These are phyloP conservation scores for Berberis thunbergii DNA, from an alignment of 164 flowering plant species.

Conservation along the genomic window DNA sequence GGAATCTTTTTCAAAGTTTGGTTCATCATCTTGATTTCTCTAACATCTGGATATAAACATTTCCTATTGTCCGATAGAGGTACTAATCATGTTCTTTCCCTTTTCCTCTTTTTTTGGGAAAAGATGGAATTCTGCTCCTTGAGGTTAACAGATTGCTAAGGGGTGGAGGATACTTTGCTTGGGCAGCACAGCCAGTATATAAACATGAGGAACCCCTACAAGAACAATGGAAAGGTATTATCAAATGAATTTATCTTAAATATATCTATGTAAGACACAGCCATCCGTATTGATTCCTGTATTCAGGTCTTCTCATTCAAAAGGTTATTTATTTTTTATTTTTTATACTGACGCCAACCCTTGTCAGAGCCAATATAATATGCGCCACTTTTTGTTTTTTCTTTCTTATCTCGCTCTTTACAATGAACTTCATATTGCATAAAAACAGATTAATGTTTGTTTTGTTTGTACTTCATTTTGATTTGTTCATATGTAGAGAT, in stretches of 20 bases:
- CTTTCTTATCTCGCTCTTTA: too few relatives aligned
- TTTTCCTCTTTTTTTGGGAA: constrained; percentile 9
- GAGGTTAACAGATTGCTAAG: constrained; percentile 82
- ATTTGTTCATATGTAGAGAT: constrained; percentile 42
- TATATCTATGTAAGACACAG: not conserved
- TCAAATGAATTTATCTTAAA: not conserved
- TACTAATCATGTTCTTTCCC: not conserved
- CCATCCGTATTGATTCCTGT: not conserved
- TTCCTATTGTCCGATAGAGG: not conserved
- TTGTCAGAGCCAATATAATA: too few relatives aligned
- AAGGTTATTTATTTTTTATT: not conserved
- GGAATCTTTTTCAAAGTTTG: too few relatives aligned
- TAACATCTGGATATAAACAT: too few relatives aligned
- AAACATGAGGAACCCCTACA: constrained; percentile 61
- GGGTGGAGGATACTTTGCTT: constrained; percentile 82
- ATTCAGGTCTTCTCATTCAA: not conserved
- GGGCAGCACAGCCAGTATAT: constrained; percentile 94
- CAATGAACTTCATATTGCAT: too few relatives aligned
- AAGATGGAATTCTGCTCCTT: constrained; percentile 70
- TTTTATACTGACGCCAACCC: too few relatives aligned
- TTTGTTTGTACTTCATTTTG: not conserved
- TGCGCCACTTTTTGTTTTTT: too few relatives aligned
- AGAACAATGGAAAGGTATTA: constrained; percentile 78
- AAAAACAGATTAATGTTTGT: not conserved
- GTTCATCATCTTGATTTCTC: too few relatives aligned